Base-by-base conservation (phyloP, 345 rosid species). In the Hevea brasiliensis region DNA sequence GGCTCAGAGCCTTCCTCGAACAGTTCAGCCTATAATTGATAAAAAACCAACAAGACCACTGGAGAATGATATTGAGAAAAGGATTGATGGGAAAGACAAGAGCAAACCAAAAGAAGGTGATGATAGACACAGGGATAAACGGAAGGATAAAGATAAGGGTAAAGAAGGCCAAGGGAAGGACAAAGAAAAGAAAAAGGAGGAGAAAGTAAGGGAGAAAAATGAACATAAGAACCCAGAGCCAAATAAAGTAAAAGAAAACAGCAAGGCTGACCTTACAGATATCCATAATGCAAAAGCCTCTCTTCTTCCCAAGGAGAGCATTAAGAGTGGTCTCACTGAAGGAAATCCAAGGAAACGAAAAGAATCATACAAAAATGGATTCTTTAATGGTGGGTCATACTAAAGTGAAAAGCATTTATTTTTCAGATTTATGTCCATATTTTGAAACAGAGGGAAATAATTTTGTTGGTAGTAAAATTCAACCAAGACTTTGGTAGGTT, bases 301-400 rank as follows among this genome's bases (percentile, higher is more conserved):
- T 20, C 71, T 66, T 48, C 70, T 67, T 68, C 61, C 63, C 41
- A 73, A 65, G 72, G 86, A 77, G 51, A 44, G 71, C 65, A 70
- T 68, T 58, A 78, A 79, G 69, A 77, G 21, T 68, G 74, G 72
- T 77, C 56, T 68, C 27, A 27, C 63, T 9, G 83, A 83, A 75
- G 87, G 68, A 72, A 81, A 76, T 74, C 78, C 65, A 70, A 82
- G 81, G 86, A 90, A 90, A 72, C 80, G 97, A 50, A 90, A 87
- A 84, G 88, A 81, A 54, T 66, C 45, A 18, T 89, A 85, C 70
- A 76, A 83, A 58, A 90, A 92, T 76, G 95, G 95, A 61, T 79
- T 86, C 65, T 58, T 82, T 65, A 83, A 77, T 82, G 95, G 97
- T 92, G 84, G 86, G 95, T 84, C 69, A 45, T 72, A 57, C 53